Evolutionary conservation across 768 basidiomycete genomes (phyloP).

Genomic region (Boletus vinaceobasis): DNA sequence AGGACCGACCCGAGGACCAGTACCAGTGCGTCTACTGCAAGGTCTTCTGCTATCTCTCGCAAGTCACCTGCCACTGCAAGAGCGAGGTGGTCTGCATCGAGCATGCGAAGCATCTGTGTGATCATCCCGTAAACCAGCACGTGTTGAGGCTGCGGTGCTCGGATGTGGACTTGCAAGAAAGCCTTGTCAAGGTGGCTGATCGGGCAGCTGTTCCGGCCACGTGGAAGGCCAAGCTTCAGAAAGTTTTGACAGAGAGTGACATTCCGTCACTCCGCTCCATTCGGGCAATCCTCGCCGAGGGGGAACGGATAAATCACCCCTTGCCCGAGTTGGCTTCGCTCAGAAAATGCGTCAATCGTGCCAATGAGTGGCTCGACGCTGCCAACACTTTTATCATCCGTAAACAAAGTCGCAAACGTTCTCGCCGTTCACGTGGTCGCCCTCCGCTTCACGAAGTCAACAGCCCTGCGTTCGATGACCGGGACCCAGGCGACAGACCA

Average conservation of each 20-base stretch:
- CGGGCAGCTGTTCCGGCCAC: constrained; percentile 67
- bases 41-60: constrained; percentile 91
- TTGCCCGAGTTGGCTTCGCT: constrained; percentile 70
- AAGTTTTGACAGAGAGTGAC: constrained; percentile 61
- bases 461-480: constrained; percentile 33
- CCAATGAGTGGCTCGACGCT: constrained; percentile 85
- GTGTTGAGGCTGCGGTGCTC: constrained; percentile 77
- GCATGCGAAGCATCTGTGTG: constrained; percentile 77
- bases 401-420: constrained; percentile 78
- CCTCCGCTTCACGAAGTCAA: constrained; percentile 41
- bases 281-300: constrained; percentile 81
- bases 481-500: constrained; percentile 63
- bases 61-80: constrained; percentile 80
- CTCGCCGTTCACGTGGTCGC: constrained; percentile 59
- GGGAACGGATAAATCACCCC: constrained; percentile 76
- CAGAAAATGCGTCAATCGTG: constrained; percentile 74
- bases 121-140: constrained; percentile 51
- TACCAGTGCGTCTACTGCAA: constrained; percentile 96
- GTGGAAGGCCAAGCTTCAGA: constrained; percentile 75
- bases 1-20: constrained; percentile 88
- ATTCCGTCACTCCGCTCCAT: constrained; percentile 75
- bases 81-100: constrained; percentile 80
- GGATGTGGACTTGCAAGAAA: constrained; percentile 72
- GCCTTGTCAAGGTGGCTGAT: constrained; percentile 59
- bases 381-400: constrained; percentile 76